Percentiles rank a stretch among this genome's conserved stretches.
phyloP scores from a whole-genome alignment of 2,329 filamentous ascomycete species.

The Cercospora nicotianae region DNA sequence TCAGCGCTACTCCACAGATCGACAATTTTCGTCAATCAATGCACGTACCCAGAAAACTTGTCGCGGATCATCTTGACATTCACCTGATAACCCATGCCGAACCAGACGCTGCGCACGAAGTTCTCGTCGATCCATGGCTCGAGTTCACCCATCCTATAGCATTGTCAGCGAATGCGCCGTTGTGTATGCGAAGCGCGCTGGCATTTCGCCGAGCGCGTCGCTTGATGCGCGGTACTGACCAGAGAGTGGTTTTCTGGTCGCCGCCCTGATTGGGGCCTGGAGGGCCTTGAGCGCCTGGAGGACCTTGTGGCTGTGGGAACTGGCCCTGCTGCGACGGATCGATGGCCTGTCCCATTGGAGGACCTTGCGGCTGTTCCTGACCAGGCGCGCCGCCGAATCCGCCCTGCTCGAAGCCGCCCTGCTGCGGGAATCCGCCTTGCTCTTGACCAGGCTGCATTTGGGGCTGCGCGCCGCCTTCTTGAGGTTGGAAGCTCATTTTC shows the following conservation, averaged over 20 bases:
- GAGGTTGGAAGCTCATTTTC: constrained; percentile 67
- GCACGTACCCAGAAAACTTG: constrained; percentile 86
- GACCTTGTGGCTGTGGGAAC: constrained; percentile 48
- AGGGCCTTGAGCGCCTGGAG: constrained; percentile 39
- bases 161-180: constrained; percentile 11
- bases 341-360: constrained; percentile 58
- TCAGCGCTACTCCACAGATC: constrained; percentile 9
- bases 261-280: constrained; percentile 41
- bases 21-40: constrained; percentile 8
- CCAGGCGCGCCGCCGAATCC: constrained; percentile 53
- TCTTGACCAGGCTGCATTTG: constrained; percentile 48
- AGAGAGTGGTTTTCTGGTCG: constrained; percentile 55
- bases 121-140: constrained; percentile 99
- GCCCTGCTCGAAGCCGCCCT: constrained; percentile 30
- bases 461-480: constrained; percentile 60
- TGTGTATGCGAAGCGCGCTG: background rate
- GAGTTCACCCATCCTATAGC: constrained; percentile 93
- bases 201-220: background rate
- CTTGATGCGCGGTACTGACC: constrained; percentile 41
- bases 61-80: constrained; percentile 99
- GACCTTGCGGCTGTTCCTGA: constrained; percentile 49
- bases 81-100: constrained; percentile 87
- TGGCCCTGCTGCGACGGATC: constrained; percentile 51
- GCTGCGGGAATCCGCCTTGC: constrained; percentile 34
- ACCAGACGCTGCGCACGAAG: constrained; percentile 95